Base-by-base conservation (phyloP, 495 filamentous ascomycete species). In the Hypoxylon lenormandii region DNA sequence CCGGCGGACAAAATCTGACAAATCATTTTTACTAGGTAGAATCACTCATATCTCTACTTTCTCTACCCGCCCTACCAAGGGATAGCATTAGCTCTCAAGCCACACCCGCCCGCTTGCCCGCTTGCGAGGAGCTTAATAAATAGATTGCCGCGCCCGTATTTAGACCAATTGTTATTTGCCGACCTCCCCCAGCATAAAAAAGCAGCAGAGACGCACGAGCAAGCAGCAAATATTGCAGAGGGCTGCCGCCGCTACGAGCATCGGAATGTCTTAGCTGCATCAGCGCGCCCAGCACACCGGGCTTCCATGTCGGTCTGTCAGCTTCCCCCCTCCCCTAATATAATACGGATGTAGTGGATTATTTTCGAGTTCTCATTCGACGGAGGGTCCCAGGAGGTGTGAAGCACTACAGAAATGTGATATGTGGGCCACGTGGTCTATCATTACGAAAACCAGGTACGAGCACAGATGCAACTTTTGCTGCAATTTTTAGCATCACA, bases 371-470 rank as follows among this genome's bases (percentile, higher is more conserved):
- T 38, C 12, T 15, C 38, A 42, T 42, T 42, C 38, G 38, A 16
- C 8, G 16, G 16, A 19, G 3, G 4, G 16, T 28, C 1, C 12
- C 8, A 26, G 46, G 10, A 23, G 46, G 46, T 48, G 46, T 48
- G 46, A 23, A 48, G 46, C 46, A 28, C 45, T 48, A 21, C 21
- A 28, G 50, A 0, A 21, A 38, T 37, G 52, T 22, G 37, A 42
- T 55, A 43, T 65, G 56, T 56, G 60, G 56, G 28, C 66, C 66
- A 70, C 66, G 55, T 70, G 66, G 66, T 45, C 28, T 7, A 40
- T 69, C 33, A 36, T 60, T 54, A 30, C 49, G 60, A 43, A 33
- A 51, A 63, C 38, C 28, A 47, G 40, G 36, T 51, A 56, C 48
- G 28, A 30, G 13, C 23, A 15, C 19, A 51, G 36, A 33, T 30